Conservation (phyloP, 306 rosid species). For the Begonia fuchsioides region DNA sequence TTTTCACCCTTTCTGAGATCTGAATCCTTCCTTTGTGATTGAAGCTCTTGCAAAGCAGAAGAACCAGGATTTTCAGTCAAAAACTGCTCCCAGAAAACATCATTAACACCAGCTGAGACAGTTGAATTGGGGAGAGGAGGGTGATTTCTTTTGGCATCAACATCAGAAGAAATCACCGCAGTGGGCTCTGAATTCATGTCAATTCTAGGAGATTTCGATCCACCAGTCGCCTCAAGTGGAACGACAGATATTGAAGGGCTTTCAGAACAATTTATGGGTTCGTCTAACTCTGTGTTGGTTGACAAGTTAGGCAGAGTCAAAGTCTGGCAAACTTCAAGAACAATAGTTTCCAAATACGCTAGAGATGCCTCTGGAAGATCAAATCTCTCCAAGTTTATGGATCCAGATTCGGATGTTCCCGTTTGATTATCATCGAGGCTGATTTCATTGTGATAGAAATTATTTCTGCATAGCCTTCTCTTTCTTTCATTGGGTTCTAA, state of each 20-base stretch:
- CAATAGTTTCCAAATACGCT: constrained; percentile 45
- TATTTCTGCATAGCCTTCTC: constrained; percentile 37
- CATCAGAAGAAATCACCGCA: constrained; percentile 17
- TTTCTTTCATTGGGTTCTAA: constrained; percentile 35
- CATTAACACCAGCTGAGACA: constrained; percentile 41
- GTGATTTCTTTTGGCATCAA: constrained; percentile 21
- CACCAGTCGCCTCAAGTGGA: constrained; percentile 29
- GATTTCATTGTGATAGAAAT: constrained; percentile 18
- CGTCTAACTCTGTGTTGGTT: constrained; percentile 33
- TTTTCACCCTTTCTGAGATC: constrained; percentile 33
- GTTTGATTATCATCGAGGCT: constrained; percentile 26
- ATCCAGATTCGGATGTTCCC: constrained; percentile 19
- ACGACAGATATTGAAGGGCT: constrained; percentile 30
- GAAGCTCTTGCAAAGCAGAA: constrained; percentile 36
- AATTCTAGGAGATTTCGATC: constrained; percentile 34
- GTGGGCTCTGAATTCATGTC: constrained; percentile 57
- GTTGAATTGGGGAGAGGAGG: constrained; percentile 12
- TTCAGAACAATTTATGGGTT: constrained; percentile 25
- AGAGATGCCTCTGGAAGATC: constrained; percentile 47
- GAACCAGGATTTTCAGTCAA: constrained; percentile 85
- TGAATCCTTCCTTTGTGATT: constrained; percentile 36
- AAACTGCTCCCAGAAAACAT: constrained; percentile 70
- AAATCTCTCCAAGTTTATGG: constrained; percentile 24
- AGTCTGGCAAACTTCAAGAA: constrained; percentile 19
- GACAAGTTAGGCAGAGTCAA: constrained; percentile 1